Evolutionary conservation across 2,329 filamentous ascomycete species (phyloP), one percentile per base, ranked within the genome.

Genomic region (Tolypocladium ovalisporum): DNA sequence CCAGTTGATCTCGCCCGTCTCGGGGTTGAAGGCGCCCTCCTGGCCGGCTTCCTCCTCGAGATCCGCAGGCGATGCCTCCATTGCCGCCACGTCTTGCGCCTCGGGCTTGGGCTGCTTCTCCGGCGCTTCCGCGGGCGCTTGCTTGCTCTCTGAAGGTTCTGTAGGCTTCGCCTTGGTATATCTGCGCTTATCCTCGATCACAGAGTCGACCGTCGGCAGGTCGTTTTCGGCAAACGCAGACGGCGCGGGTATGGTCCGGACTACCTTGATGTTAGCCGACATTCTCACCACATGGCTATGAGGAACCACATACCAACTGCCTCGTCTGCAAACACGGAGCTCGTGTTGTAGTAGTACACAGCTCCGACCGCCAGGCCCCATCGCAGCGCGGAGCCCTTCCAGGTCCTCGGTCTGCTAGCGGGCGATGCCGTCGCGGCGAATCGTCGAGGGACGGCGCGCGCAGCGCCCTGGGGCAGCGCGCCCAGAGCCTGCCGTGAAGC

Each of bases 1-100:
- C 94, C 94, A 99, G 80, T 99, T 99, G 76, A 99, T 99, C 81
- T 99, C 94, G 65, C 94, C 94, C 12, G 94, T 99, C 77, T 97
- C 94, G 3, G 92, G 91, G 74, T 99, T 96, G 78, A 97, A 99
- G 1, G 94, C 94, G 57, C 90, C 94, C 73, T 97, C 86, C 70
- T 93, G 86, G 60, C 77, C 82, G 7, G 90, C 91, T 72, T 97
- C 91, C 59, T 90, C 84, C 71, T 96, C 88, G 17, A 94, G 75
- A 0, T 73, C 79, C 58, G 76, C 76, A 8, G 78, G 75, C 2
- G 79, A 76, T 34, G 70, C 70, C 7, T 64, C 62, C 60, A 67
- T 56, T 32, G 60, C 63, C 27, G 51, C 60, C 4, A 64, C 63
- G 51, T 39, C 62, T 52, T 70, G 63, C 22, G 65, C 59, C 7